Evolutionary conservation across 1,284 basidiomycete genomes (phyloP).

Genomic region (Paramarasmius palmivorus): DNA sequence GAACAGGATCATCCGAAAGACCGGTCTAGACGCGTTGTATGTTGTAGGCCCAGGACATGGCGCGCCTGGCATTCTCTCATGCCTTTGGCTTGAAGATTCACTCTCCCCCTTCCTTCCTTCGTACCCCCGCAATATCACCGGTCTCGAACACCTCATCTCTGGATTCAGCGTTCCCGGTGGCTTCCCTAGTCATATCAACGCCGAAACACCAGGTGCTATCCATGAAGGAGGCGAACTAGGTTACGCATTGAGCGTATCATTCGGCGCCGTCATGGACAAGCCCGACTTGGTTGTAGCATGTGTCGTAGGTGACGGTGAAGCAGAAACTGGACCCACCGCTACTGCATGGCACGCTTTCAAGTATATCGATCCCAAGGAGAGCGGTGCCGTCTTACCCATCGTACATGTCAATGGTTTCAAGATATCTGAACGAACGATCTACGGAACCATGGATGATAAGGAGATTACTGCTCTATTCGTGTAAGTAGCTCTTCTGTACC

Average conservation of each 20-base stretch:
- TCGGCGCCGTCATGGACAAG: conserved; percentile 87
- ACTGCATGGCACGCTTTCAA: conserved; percentile 86
- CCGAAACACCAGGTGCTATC: conserved; percentile 83
- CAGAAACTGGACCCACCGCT: conserved; percentile 84
- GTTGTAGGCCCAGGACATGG: conserved; percentile 81
- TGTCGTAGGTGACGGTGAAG: conserved; percentile 86
- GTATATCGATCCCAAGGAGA: conserved; percentile 90
- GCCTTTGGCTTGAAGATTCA: conserved; percentile 82
- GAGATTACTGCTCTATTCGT: conserved; percentile 74
- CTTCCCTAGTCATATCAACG: conserved; percentile 73
- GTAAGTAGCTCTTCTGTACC: conserved; percentile 29
- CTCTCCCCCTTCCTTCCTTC: conserved; percentile 73
- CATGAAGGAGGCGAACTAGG: conserved; percentile 93
- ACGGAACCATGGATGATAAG: conserved; percentile 87
- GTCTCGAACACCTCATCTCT: conserved; percentile 67
- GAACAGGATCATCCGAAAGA: conserved; percentile 72
- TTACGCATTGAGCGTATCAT: conserved; percentile 82
- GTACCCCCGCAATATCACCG: conserved; percentile 64
- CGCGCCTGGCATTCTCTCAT: conserved; percentile 79
- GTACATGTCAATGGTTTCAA: conserved; percentile 86
- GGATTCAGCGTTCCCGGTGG: conserved; percentile 68
- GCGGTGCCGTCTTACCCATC: conserved; percentile 86
- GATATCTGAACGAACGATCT: conserved; percentile 87
- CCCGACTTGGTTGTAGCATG: conserved; percentile 80
- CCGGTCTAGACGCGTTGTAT: conserved; percentile 61